These are phyloP conservation scores for Pichia thaimueangensis DNA, from an alignment of 805 yeast genomes.

Conservation along the genomic window DNA sequence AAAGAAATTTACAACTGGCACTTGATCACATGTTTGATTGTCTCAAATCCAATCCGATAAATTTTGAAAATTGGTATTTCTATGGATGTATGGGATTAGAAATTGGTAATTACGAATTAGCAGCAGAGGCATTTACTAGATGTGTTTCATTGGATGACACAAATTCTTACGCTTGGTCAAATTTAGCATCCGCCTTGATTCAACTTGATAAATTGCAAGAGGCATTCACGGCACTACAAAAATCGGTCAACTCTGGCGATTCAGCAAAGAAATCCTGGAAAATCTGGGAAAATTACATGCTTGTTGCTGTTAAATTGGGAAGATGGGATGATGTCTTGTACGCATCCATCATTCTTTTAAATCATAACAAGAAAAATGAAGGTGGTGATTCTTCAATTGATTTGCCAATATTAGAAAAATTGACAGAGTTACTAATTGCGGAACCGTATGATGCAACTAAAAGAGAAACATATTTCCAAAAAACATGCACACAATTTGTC, in stretches of 20 bases:
- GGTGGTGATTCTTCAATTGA: slow-evolving; percentile 63
- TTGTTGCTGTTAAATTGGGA: slow-evolving; percentile 73
- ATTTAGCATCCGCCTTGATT: slow-evolving; percentile 74
- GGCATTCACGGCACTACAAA: slow-evolving; percentile 78
- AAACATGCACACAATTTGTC: slow-evolving; percentile 62
- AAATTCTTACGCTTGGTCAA: slow-evolving; percentile 84
- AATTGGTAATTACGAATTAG: slow-evolving; percentile 58
- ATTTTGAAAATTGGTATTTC: slow-evolving; percentile 80
- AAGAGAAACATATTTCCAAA: slow-evolving; percentile 53
- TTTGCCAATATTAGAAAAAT: slow-evolving; percentile 64
- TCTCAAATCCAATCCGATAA: slow-evolving; percentile 63
- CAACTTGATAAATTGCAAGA: slow-evolving; percentile 59
- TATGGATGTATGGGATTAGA: slow-evolving; percentile 90
- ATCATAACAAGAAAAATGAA: slow-evolving; percentile 45
- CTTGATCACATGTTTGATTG: slow-evolving; percentile 70
- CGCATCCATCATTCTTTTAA: slow-evolving; percentile 62
- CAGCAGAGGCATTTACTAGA: slow-evolving; percentile 88
- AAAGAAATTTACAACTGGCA: slow-evolving; percentile 46
- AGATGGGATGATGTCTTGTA: slow-evolving; percentile 84
- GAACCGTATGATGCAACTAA: slow-evolving; percentile 37
- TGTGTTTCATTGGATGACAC: slow-evolving; percentile 82
- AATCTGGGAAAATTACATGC: slow-evolving; percentile 80
- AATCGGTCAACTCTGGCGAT: slow-evolving; percentile 66
- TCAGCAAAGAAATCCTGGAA: slow-evolving; percentile 73
- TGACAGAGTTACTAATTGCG: slow-evolving; percentile 59